These are phyloP conservation scores for Furcasterigmium sp. DNA, from an alignment of 2,329 filamentous ascomycete species.

Conservation along the genomic window DNA sequence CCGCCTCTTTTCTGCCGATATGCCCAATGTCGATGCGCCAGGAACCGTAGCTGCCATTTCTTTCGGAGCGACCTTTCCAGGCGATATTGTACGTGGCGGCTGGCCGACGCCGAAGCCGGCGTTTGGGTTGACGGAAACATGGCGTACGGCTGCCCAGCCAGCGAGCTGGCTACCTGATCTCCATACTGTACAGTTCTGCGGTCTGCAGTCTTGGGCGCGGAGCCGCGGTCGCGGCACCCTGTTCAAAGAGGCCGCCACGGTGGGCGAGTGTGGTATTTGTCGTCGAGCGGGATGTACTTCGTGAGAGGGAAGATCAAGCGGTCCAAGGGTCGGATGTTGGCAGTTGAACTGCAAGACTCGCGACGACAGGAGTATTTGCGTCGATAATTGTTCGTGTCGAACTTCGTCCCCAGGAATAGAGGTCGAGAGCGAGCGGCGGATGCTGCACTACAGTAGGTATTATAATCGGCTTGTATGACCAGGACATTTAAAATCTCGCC, in stretches of 20 bases:
- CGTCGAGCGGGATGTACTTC: too few relatives aligned
- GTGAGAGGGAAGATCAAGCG: too few relatives aligned
- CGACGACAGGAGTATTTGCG: too few relatives aligned
- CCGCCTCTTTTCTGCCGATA: slow-evolving; percentile 2
- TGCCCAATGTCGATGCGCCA: slow-evolving; percentile 8
- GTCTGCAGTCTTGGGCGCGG: slow-evolving; percentile 38
- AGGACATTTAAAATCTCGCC: too few relatives aligned
- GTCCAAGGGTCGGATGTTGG: too few relatives aligned
- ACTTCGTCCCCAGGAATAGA: too few relatives aligned
- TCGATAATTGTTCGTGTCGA: too few relatives aligned
- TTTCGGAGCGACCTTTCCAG: slow-evolving; percentile 12
- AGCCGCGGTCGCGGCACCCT: slow-evolving; percentile 33
- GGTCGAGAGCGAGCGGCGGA: too few relatives aligned
- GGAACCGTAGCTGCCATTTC: slow-evolving; percentile 17
- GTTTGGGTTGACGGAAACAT: slow-evolving; percentile 15
- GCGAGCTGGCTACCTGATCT: slow-evolving; percentile 28
- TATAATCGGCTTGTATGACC: too few relatives aligned
- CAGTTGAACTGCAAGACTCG: too few relatives aligned
- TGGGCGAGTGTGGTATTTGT: slow-evolving; percentile 1
- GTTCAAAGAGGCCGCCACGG: slow-evolving; percentile 21
- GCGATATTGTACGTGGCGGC: slow-evolving; percentile 5
- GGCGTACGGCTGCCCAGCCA: slow-evolving; percentile 31
- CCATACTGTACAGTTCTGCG: slow-evolving; percentile 30
- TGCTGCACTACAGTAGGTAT: too few relatives aligned
- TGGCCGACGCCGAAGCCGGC: slow-evolving; percentile 1